Percentiles rank a stretch among this genome's conserved stretches.
These are phyloP conservation scores for Agapanthus africanus DNA, from an alignment of 106 monocot genomes.

Conservation along the genomic window DNA sequence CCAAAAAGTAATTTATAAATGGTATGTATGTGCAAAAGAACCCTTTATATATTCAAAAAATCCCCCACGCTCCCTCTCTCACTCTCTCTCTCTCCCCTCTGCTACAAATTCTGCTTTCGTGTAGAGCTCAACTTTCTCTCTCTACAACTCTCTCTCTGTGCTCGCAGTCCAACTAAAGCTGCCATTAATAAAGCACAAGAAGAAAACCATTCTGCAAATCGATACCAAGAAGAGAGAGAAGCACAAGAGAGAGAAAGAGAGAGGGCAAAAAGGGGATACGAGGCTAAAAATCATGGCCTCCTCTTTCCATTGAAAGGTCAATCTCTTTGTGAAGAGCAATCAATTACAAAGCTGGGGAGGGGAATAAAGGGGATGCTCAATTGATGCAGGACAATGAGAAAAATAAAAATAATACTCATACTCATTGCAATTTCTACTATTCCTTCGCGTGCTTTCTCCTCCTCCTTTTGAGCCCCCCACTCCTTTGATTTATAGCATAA, in stretches of 20 bases:
- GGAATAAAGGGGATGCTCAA: conserved; percentile 12
- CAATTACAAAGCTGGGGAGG: not conserved
- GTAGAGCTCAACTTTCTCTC: conserved; percentile 25
- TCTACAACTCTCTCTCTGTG: conserved; percentile 7
- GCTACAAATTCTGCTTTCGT: conserved; percentile 33
- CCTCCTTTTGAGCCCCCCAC: not conserved
- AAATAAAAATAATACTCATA: conserved; percentile 23
- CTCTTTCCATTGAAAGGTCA: conserved; percentile 49
- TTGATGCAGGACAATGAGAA: conserved; percentile 7
- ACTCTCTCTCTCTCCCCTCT: not conserved
- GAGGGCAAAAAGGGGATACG: conserved; percentile 8
- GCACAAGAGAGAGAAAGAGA: conserved; percentile 19
- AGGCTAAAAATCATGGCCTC: conserved; percentile 32
- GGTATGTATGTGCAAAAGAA: too few species aligned
- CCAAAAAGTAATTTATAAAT: too few species aligned
- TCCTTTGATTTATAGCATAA: not conserved
- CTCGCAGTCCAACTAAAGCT: conserved; percentile 34
- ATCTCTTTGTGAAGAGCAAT: conserved; percentile 26
- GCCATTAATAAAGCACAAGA: conserved; percentile 16
- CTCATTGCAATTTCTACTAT: conserved; percentile 27
- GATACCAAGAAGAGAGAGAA: not conserved
- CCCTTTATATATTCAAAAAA: too few species aligned
- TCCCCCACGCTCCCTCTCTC: too few species aligned
- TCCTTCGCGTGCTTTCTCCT: conserved; percentile 51
- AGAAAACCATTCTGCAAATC: not conserved